These are phyloP conservation scores for Fusarium torulosum DNA, from an alignment of 2,329 filamentous ascomycete genomes.

Conservation along the genomic window DNA sequence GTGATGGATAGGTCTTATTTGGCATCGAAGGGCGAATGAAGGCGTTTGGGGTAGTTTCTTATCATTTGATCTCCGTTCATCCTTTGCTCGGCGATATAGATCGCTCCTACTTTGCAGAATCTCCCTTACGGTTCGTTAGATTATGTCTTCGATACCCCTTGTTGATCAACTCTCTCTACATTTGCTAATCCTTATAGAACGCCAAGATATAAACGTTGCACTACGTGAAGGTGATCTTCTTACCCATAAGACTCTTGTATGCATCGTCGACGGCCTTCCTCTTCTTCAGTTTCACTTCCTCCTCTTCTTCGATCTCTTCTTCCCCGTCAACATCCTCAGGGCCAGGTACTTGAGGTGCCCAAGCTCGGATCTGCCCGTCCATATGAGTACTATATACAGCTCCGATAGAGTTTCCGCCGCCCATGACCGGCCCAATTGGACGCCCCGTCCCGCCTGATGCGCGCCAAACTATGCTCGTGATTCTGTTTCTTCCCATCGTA, in stretches of 20 bases:
- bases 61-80: neutral
- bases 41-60: constrained; percentile 32
- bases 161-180: neutral
- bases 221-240: constrained; percentile 73
- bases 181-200: constrained; percentile 6
- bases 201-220: neutral
- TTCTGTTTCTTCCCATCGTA: constrained; percentile 72
- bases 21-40: constrained; percentile 25
- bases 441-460: constrained; percentile 70
- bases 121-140: constrained; percentile 4
- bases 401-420: constrained; percentile 64
- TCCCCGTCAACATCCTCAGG: constrained; percentile 63
- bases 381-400: constrained; percentile 83
- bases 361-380: constrained; percentile 85
- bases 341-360: constrained; percentile 73
- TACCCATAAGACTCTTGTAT: constrained; percentile 80
- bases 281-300: constrained; percentile 70
- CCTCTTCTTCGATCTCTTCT: constrained; percentile 57
- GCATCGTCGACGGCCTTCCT: constrained; percentile 83
- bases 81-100: constrained; percentile 9
- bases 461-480: constrained; percentile 82
- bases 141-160: constrained; percentile 5
- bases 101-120: constrained; percentile 1
- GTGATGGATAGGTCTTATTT: constrained; percentile 43
- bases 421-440: constrained; percentile 70